A percentile compares a stretch with the other conserved stretches of the same genome.
Evolutionary conservation across 768 basidiomycete genomes (phyloP).

Genomic region (Pisolithus microcarpus): DNA sequence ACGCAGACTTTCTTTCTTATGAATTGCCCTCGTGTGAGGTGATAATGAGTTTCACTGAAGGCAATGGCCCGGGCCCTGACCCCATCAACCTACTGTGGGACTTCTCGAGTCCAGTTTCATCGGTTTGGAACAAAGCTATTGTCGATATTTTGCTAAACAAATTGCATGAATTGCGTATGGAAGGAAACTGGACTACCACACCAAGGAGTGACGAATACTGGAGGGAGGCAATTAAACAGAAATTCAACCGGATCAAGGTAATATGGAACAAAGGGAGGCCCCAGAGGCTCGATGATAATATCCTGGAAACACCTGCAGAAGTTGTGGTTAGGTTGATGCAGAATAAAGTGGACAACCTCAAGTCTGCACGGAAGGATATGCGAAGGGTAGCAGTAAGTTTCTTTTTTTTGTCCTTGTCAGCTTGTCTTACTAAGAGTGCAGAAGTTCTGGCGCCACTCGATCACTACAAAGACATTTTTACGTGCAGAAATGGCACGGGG

Average conservation of each 20-base stretch:
- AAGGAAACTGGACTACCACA: not conserved
- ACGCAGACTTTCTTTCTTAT: too few relatives aligned
- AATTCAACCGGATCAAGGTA: not conserved
- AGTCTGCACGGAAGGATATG: not conserved
- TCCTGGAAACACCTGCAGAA: not conserved
- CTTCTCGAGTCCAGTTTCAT: too few relatives aligned
- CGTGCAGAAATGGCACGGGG: not conserved
- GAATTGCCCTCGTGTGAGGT: too few relatives aligned
- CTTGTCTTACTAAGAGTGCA: not conserved
- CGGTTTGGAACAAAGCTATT: too few relatives aligned
- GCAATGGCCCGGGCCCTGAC: too few relatives aligned
- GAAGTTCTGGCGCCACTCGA: not conserved
- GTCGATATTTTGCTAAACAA: too few relatives aligned
- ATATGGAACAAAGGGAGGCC: not conserved
- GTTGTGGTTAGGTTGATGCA: not conserved
- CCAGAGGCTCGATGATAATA: not conserved
- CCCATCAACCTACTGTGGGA: too few relatives aligned
- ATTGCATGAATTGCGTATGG: too few relatives aligned
- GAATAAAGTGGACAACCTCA: not conserved
- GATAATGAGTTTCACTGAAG: too few relatives aligned
- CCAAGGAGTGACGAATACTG: not conserved
- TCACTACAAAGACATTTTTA: not conserved
- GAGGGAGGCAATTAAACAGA: not conserved
- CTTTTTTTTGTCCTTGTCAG: not conserved
- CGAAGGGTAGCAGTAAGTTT: not conserved